phyloP scores from a whole-genome alignment of 2,329 filamentous ascomycete species.

The Aspergillus alliaceus region DNA sequence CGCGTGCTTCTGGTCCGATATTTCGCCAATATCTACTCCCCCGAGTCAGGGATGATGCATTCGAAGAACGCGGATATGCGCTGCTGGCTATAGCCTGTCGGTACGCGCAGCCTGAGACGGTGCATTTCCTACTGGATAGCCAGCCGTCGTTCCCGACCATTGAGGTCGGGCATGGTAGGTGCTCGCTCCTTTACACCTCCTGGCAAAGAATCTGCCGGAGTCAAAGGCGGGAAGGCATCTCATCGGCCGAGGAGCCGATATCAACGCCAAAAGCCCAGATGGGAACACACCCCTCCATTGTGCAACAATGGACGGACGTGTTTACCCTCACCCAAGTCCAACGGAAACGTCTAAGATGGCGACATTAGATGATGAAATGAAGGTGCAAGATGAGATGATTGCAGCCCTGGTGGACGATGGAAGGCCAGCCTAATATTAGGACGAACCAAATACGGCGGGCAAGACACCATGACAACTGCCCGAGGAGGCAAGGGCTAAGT shows the following conservation, averaged over 20 bases:
- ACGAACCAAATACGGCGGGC: slow-evolving; percentile 16
- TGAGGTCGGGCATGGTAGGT: not conserved
- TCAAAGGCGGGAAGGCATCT: slow-evolving; percentile 17
- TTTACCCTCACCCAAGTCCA: not conserved
- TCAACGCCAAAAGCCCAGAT: slow-evolving; percentile 14
- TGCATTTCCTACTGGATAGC: slow-evolving; percentile 15
- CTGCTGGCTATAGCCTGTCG: slow-evolving; percentile 15
- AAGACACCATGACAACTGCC: not conserved
- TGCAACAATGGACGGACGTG: slow-evolving; percentile 11
- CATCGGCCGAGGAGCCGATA: slow-evolving; percentile 17
- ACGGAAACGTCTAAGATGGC: not conserved
- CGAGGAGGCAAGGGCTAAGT: not conserved
- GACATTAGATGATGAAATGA: slow-evolving; percentile 13
- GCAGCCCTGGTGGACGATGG: slow-evolving; percentile 8
- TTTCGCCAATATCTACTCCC: slow-evolving; percentile 1
- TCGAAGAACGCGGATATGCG: slow-evolving; percentile 6
- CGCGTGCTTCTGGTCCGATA: slow-evolving; percentile 17
- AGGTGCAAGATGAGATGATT: slow-evolving; percentile 20
- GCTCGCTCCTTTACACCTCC: slow-evolving; percentile 18
- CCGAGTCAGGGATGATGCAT: not conserved
- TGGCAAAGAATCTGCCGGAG: slow-evolving; percentile 22
- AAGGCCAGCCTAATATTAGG: slow-evolving; percentile 17
- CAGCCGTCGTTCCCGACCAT: slow-evolving; percentile 13
- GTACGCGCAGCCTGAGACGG: slow-evolving; percentile 9
- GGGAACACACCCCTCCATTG: slow-evolving; percentile 25